These are phyloP conservation scores for Umbelopsis sp. DNA, from an alignment of 192 early-diverging fungal species.

Conservation along the genomic window DNA sequence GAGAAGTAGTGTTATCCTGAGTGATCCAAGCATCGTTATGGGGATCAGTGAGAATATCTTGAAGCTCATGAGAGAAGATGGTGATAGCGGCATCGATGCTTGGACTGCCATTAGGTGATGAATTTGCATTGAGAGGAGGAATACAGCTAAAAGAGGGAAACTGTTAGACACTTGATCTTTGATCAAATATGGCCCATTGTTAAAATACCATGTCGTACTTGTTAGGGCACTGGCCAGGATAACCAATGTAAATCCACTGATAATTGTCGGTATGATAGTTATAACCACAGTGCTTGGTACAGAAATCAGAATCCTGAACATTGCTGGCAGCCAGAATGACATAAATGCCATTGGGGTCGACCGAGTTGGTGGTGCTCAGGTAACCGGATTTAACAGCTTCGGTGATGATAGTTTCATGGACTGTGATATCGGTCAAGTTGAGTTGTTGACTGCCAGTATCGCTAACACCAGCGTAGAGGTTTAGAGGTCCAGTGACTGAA, in stretches of 20 bases:
- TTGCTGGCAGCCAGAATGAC: slow-evolving; percentile 29
- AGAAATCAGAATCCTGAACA: slow-evolving; percentile 33
- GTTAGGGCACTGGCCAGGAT: slow-evolving; percentile 30
- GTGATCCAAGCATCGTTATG: slow-evolving; percentile 29
- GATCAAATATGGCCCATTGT: too few relatives aligned
- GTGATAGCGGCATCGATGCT: slow-evolving; percentile 35
- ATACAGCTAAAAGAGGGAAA: slow-evolving; percentile 20
- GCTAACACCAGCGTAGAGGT: slow-evolving; percentile 31
- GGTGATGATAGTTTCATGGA: slow-evolving; percentile 30
- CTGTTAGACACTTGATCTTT: background rate
- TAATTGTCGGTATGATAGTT: slow-evolving; percentile 33
- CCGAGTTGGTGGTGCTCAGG: slow-evolving; percentile 23
- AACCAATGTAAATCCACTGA: slow-evolving; percentile 40
- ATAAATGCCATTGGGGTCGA: slow-evolving; percentile 39
- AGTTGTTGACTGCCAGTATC: slow-evolving; percentile 29
- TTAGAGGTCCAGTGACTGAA: slow-evolving; percentile 37
- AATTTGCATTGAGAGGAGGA: slow-evolving; percentile 25
- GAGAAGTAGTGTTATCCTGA: background rate
- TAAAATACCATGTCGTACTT: slow-evolving; percentile 1
- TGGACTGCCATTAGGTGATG: slow-evolving; percentile 38
- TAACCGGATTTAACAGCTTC: slow-evolving; percentile 38
- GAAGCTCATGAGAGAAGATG: slow-evolving; percentile 41
- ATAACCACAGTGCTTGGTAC: slow-evolving; percentile 32
- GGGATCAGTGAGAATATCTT: slow-evolving; percentile 41
- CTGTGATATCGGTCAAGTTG: slow-evolving; percentile 19